Percentiles rank a stretch among this genome's conserved stretches.
phyloP scores from a whole-genome alignment of 257 asterid genomes.

The Przewalskia tangutica region DNA sequence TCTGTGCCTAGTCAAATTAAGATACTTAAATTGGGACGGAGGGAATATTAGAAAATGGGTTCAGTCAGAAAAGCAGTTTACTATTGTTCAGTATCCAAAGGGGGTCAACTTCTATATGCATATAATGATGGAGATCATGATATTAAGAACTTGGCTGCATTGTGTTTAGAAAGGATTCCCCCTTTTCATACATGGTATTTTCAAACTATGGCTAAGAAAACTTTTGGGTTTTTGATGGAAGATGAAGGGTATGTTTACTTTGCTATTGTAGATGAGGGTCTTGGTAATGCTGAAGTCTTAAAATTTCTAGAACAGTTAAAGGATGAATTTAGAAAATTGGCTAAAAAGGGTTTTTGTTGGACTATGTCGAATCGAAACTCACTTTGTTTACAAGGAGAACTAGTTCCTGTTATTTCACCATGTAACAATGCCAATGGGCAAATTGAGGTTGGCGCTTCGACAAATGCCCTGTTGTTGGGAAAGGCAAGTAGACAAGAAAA shows the following conservation, averaged over 20 bases:
- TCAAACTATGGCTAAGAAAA: constrained; percentile 36
- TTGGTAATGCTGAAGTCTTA: constrained; percentile 29
- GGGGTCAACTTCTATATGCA: constrained; percentile 34
- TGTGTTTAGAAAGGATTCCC: constrained; percentile 62
- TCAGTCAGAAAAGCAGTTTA: constrained; percentile 12
- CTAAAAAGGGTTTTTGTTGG: constrained; percentile 24
- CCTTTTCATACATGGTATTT: constrained; percentile 65
- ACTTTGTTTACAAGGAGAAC: constrained; percentile 36
- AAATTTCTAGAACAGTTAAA: constrained; percentile 39
- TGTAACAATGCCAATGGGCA: background rate
- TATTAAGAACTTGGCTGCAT: constrained; percentile 41
- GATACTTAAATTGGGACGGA: too few species aligned
- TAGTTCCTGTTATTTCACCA: constrained; percentile 29
- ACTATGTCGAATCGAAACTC: constrained; percentile 25
- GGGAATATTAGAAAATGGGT: background rate
- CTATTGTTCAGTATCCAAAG: constrained; percentile 63
- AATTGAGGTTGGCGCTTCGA: constrained; percentile 24
- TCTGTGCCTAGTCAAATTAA: too few species aligned
- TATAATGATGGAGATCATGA: constrained; percentile 41
- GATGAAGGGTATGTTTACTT: constrained; percentile 39
- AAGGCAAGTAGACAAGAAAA: constrained; percentile 43
- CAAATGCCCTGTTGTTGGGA: constrained; percentile 62
- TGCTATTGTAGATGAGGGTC: constrained; percentile 38
- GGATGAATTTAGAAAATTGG: constrained; percentile 42
- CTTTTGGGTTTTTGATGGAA: constrained; percentile 52